phyloP scores from a whole-genome alignment of 352 stramenopile species.

The Globisporangium cederbergense region DNA sequence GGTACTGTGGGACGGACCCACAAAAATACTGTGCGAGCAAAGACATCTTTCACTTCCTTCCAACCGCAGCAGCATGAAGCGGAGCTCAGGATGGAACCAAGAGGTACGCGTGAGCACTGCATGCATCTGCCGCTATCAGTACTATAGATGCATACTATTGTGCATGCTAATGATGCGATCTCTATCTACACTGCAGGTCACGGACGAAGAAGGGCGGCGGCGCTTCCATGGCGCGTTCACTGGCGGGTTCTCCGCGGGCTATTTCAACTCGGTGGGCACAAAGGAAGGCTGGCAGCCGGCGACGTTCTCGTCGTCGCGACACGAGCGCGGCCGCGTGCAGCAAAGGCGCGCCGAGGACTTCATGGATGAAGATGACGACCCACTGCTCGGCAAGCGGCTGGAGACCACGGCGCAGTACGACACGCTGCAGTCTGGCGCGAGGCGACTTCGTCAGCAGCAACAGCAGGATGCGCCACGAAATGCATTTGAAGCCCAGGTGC shows the following conservation, averaged over 20 bases:
- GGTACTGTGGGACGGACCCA: neutral
- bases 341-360: conserved; percentile 89
- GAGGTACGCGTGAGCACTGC: conserved; percentile 31
- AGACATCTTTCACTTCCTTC: neutral
- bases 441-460: conserved; percentile 29
- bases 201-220: conserved; percentile 62
- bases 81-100: conserved; percentile 43
- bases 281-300: conserved; percentile 87
- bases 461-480: conserved; percentile 8
- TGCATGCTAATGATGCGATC: neutral
- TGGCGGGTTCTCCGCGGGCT: conserved; percentile 91
- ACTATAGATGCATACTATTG: neutral
- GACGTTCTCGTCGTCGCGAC: conserved; percentile 80
- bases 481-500: conserved; percentile 15
- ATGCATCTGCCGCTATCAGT: neutral
- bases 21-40: neutral
- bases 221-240: conserved; percentile 94
- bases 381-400: conserved; percentile 76
- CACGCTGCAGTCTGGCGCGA: conserved; percentile 38
- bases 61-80: conserved; percentile 35
- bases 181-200: conserved; percentile 34
- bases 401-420: conserved; percentile 70
- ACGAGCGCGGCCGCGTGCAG: conserved; percentile 24
- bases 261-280: conserved; percentile 92
- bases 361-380: conserved; percentile 93